Base-by-base conservation (phyloP, 208 protist genomes). In the Novymonas esmeraldas region DNA sequence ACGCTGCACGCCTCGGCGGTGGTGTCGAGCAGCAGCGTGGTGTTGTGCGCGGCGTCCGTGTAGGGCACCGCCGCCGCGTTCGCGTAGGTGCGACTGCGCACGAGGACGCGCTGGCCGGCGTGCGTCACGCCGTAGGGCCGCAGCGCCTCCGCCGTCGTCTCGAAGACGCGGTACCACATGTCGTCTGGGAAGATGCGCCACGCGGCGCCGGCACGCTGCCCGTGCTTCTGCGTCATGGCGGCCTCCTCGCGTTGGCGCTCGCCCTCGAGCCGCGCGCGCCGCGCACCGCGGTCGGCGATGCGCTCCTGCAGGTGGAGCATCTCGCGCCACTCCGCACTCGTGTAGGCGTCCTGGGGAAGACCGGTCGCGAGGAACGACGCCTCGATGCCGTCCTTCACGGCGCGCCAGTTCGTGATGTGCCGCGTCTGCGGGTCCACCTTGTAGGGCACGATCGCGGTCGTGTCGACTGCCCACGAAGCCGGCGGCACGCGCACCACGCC, bases 401-500 rank as follows among this genome's bases (percentile, higher is more conserved):
- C 89, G 3, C 92, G 81, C 89, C 92, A 96, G 76, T 96, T 96
- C 22, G 77, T 79, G 29, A 96, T 73, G 42, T 66, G 84, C 57
- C 79, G 83, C 24, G 73, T 84, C 22, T 90, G 73, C 22, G 70
- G 66, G 74, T 95, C 81, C 24, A 93, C 42, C 55, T 90, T 87
- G 74, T 96, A 96, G 31, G 86, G 89, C 48, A 94, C 88, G 48
- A 96, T 87, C 13, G 82, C 68, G 48, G 70, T 70, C 11, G 84
- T 90, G 64, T 93, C 83, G 6, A 95, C 34, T 29, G 65, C 68
- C 92, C 92, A 96, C 41, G 63, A 51, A 11, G 86, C 77, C 3
- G 92, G 92, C 59, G 92, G 92, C 62, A 96, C 81, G 18, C 87
- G 84, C 64, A 96, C 89, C 34, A 94, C 92, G 18, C 92, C 92